Percentiles rank a stretch among this genome's conserved stretches.
phyloP scores from a whole-genome alignment of 768 basidiomycete genomes.

The Russula compacta region DNA sequence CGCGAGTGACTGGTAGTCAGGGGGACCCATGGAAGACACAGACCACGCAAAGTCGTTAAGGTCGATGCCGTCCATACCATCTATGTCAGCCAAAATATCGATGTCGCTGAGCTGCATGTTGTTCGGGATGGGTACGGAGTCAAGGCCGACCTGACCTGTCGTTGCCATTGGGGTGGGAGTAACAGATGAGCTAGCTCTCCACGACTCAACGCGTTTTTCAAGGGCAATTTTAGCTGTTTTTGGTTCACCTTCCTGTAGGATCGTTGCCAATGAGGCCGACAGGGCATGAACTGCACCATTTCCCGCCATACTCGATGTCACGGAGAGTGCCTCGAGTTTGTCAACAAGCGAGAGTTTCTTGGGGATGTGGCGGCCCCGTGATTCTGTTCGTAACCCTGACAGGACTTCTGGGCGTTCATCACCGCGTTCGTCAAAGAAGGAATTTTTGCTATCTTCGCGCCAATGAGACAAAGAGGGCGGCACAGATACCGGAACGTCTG shows the following conservation, averaged over 20 bases:
- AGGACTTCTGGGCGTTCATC: conserved; percentile 29
- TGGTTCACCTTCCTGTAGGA: conserved; percentile 54
- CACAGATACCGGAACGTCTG: conserved; percentile 34
- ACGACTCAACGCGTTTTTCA: conserved; percentile 50
- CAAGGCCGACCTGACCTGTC: conserved; percentile 42
- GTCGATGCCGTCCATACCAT: conserved; percentile 39
- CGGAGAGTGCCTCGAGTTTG: conserved; percentile 41
- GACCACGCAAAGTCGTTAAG: conserved; percentile 66
- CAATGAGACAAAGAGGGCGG: conserved; percentile 42
- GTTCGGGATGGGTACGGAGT: conserved; percentile 45
- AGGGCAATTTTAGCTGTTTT: conserved; percentile 43
- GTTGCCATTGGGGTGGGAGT: conserved; percentile 40
- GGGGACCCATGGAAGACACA: conserved; percentile 58
- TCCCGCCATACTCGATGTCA: conserved; percentile 25
- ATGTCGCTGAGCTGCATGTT: conserved; percentile 27
- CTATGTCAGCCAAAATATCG: conserved; percentile 19
- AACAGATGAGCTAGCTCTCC: conserved; percentile 51
- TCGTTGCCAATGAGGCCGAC: conserved; percentile 44
- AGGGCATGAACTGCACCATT: conserved; percentile 10
- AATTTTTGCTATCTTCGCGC: conserved; percentile 46
- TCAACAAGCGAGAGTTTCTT: conserved; percentile 63
- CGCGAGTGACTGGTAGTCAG: conserved; percentile 32
- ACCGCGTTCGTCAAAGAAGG: conserved; percentile 34
- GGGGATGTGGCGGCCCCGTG: conserved; percentile 44
- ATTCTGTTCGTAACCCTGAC: conserved; percentile 15